These are phyloP conservation scores for Penicillium malachiteum DNA, from an alignment of 495 filamentous ascomycete genomes.

Conservation along the genomic window DNA sequence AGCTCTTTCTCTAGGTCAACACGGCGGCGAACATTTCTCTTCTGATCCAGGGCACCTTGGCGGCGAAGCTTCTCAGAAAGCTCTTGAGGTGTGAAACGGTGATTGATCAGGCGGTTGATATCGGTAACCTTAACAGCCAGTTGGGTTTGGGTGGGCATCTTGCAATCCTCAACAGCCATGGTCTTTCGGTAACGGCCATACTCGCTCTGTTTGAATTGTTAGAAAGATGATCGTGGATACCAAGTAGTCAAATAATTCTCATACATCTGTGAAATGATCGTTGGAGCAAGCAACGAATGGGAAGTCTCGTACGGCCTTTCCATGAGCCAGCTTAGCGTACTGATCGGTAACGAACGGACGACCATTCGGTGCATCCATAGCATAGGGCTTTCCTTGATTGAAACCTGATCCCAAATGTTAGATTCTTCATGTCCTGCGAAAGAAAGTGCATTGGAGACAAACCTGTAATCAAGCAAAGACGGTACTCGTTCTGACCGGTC, in stretches of 20 bases:
- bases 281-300: slow-evolving; percentile 85
- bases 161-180: slow-evolving; percentile 65
- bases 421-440: slow-evolving; percentile 32
- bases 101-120: slow-evolving; percentile 76
- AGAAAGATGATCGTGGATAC: neutral
- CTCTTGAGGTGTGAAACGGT: slow-evolving; percentile 75
- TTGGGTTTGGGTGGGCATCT: slow-evolving; percentile 65
- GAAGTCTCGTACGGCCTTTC: slow-evolving; percentile 73
- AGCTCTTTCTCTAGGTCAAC: slow-evolving; percentile 59
- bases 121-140: slow-evolving; percentile 71
- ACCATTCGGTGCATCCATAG: slow-evolving; percentile 66
- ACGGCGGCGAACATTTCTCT: slow-evolving; percentile 62
- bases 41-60: slow-evolving; percentile 59
- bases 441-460: slow-evolving; percentile 15
- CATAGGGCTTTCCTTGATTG: slow-evolving; percentile 73
- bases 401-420: slow-evolving; percentile 55
- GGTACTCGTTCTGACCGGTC: slow-evolving; percentile 71
- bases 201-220: slow-evolving; percentile 59
- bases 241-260: slow-evolving; percentile 9
- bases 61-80: slow-evolving; percentile 72
- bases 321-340: slow-evolving; percentile 71
- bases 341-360: slow-evolving; percentile 72
- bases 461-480: slow-evolving; percentile 85
- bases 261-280: slow-evolving; percentile 68
- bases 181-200: slow-evolving; percentile 79